These are phyloP conservation scores for Arabidopsis hybrid DNA, from an alignment of 441 rosid species.

Conservation along the genomic window DNA sequence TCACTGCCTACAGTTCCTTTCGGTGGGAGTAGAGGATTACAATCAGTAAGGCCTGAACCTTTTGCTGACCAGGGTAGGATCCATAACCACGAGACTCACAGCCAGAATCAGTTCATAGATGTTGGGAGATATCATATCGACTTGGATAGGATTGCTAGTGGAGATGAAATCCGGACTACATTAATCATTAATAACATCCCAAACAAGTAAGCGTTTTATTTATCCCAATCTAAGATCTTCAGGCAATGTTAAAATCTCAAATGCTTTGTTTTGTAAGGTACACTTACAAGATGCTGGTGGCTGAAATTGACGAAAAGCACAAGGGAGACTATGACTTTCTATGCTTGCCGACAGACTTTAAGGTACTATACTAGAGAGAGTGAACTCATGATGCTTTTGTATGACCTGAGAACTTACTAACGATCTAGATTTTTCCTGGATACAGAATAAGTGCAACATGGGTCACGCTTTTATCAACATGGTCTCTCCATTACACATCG, in stretches of 20 bases:
- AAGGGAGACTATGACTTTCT: constrained; percentile 76
- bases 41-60: constrained; percentile 52
- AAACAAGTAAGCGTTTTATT: constrained; percentile 65
- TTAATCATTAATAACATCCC: constrained; percentile 90
- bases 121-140: constrained; percentile 78
- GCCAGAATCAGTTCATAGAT: constrained; percentile 59
- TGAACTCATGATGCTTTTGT: constrained; percentile 18
- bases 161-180: constrained; percentile 84
- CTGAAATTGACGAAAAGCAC: constrained; percentile 85
- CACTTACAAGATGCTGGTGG: constrained; percentile 85
- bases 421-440: constrained; percentile 24
- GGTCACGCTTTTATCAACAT: constrained; percentile 89
- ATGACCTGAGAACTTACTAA: constrained; percentile 26
- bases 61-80: constrained; percentile 56
- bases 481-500: constrained; percentile 79
- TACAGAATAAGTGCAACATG: constrained; percentile 92
- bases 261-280: constrained; percentile 54
- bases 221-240: constrained; percentile 12
- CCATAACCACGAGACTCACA: constrained; percentile 54
- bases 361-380: constrained; percentile 51
- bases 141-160: constrained; percentile 68
- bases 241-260: constrained; percentile 23
- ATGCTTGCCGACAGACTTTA: constrained; percentile 79
- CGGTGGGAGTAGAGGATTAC: constrained; percentile 60
- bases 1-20: constrained; percentile 55